Evolutionary conservation across 2,329 filamentous ascomycete species (phyloP), one percentile per base, ranked within the genome.

Genomic region (Aspergillus sp.): DNA sequence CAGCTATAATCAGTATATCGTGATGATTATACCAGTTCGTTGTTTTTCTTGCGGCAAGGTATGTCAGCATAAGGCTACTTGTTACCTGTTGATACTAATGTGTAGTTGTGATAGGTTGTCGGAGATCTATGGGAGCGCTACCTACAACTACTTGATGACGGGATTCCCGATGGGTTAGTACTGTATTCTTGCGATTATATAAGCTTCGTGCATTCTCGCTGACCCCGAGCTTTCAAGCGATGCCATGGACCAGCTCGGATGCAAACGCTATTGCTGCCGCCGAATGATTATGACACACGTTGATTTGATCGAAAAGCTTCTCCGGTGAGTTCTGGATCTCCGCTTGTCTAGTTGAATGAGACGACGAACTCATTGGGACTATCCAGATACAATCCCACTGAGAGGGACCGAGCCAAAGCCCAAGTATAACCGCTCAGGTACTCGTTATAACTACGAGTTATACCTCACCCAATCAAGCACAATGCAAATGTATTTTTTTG

Each of bases 21-120:
- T 58, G 51, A 99, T 99, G 95, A 99, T 99, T 78, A 98, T 99
- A 67, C 95, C 95, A 3, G 91, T 99, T 65, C 91, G 95, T 67
- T 99, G 95, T 81, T 99, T 99, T 79, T 98, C 95, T 58, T 99
- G 95, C 77, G 95, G 95, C 77, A 99, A 99, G 90, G 95, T 96
- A 78, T 59, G 77, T 31, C 55, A 59, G 21, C 41, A 12, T 19
- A 7, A 19, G 44, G 5, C 46, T n/a, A 33, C 12, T 33, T 46
- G 5, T 37, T 33, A 37, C 12, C 33, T 41, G 6, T 23, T 37
- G 41, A 45, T 17, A 58, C 49, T 65, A 41, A 56, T 44, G 57
- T 56, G 54, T 60, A 15, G 19, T 53, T 57, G 56, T 24, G 59
- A 24, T 73, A 98, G 95, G 95, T 99, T 74, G 91, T 93, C 58